Conservation (phyloP, 495 filamentous ascomycete species). For the Penicillium robsamsonii region DNA sequence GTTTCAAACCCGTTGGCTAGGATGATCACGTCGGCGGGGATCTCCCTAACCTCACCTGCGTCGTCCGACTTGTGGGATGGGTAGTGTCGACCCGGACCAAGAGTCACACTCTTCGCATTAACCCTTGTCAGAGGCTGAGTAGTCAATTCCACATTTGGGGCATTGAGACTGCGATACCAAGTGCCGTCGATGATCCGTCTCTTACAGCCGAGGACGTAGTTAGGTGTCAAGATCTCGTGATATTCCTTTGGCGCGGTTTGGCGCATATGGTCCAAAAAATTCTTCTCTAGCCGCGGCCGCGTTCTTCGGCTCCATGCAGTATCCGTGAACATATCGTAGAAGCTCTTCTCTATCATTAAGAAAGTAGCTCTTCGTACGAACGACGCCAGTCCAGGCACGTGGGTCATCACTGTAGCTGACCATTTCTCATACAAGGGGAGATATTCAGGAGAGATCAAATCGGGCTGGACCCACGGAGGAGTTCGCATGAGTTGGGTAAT, state of each 20-base stretch:
- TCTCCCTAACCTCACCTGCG: conserved; percentile 35
- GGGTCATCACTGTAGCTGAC: conserved; percentile 36
- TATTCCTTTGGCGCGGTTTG: conserved; percentile 55
- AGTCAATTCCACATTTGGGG: conserved; percentile 55
- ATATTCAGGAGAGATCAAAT: conserved; percentile 13
- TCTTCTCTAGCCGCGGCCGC: conserved; percentile 31
- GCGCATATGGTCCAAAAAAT: conserved; percentile 49
- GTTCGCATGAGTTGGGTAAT: conserved; percentile 62
- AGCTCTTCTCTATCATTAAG: conserved; percentile 35
- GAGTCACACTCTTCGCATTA: conserved; percentile 46
- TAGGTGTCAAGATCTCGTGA: conserved; percentile 60
- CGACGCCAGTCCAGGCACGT: conserved; percentile 45
- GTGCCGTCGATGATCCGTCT: conserved; percentile 54
- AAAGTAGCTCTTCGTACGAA: conserved; percentile 37
- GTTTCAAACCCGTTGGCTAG: conserved; percentile 58
- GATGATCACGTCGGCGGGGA: conserved; percentile 59
- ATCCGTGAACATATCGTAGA: conserved; percentile 33
- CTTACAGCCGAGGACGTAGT: conserved; percentile 64
- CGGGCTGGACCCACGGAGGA: conserved; percentile 57
- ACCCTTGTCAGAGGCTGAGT: conserved; percentile 52
- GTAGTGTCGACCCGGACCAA: conserved; percentile 53
- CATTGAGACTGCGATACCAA: conserved; percentile 56
- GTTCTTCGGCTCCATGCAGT: conserved; percentile 29
- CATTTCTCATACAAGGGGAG: conserved; percentile 41
- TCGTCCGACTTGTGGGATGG: conserved; percentile 34